Conservation (phyloP, 208 protist genomes). For the Histomonas meleagridis region DNA sequence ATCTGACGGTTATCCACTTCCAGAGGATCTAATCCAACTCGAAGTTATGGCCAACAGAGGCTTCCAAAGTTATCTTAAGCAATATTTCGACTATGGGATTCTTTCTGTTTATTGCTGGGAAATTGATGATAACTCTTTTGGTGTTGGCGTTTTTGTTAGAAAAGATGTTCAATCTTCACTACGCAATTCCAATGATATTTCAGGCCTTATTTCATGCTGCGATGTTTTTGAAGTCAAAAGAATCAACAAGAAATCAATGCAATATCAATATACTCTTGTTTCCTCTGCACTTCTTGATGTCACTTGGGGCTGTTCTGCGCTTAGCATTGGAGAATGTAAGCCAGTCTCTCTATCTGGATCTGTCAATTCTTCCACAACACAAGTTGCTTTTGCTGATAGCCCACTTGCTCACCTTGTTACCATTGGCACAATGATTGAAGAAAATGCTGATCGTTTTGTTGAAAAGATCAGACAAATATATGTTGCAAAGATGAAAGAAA, state of each 20-base stretch:
- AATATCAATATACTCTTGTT: too few species aligned
- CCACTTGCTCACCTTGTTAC: background rate
- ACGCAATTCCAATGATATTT: background rate
- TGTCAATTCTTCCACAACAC: too few species aligned
- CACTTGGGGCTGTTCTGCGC: too few species aligned
- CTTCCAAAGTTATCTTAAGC: background rate
- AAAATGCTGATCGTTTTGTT: background rate
- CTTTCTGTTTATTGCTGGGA: conserved; percentile 1
- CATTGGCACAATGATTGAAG: conserved; percentile 28
- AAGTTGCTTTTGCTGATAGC: too few species aligned
- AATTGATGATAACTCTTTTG: background rate
- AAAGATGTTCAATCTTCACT: background rate
- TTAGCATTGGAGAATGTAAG: too few species aligned
- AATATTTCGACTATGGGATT: background rate
- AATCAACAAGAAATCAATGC: too few species aligned
- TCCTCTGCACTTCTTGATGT: too few species aligned
- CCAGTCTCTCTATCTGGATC: too few species aligned
- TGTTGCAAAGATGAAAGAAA: conserved; percentile 31
- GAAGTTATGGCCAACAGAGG: conserved; percentile 37
- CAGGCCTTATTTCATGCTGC: background rate
- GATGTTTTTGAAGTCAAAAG: background rate
- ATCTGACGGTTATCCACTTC: conserved; percentile 43
- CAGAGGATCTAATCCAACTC: conserved; percentile 45
- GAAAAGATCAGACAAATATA: background rate
- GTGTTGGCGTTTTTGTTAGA: conserved; percentile 23